Evolutionary conservation across 164 flowering plant genomes (phyloP), one percentile per base, ranked within the genome.

Genomic region (Litsea cubeba): DNA sequence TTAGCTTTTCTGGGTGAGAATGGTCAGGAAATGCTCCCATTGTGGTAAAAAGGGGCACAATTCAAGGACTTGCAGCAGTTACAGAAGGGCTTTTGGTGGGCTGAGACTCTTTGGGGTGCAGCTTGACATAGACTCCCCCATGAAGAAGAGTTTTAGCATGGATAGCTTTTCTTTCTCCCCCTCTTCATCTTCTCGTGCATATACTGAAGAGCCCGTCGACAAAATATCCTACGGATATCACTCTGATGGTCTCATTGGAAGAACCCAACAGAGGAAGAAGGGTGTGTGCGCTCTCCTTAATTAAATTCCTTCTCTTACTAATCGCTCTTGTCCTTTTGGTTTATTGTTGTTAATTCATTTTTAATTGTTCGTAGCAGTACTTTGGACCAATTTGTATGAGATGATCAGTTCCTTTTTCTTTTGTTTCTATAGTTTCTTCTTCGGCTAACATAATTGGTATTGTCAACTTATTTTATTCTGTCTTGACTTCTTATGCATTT

Each of bases 21-120:
- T 91, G 95, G 93, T 84, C 40, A 91, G 96, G 74, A 91, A 87
- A 79, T 91, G 96, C 82, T 91, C 96, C 68, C 92, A 85, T 78
- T 91, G 96, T 84, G 93, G 97, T 69, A 88, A 88, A 84, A 81
- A 81, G 62, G 97, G 97, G 46, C 97, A 91, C 58, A 91, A 91
- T 83, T 88, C 92, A 77, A 87, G 94, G 78, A 92, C 93, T 30
- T 92, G 97, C 77, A 79, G 77, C 26, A 71, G 24, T 74, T 75
- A 70, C 78, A 81, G 80, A 78, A 80, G 81, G 62, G 0, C 20
- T 54, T 15, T 15, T 15, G 71, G 46, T 74, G 86, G 85, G 1
- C 50, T 90, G 46, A 84, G 84, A 84, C 91, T 92, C 30, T 92
- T 92, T 76, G 97, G 97, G 0, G 95, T 92, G 24, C 91, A 87